These are phyloP conservation scores for Filobasidium wieringae DNA, from an alignment of 768 basidiomycete genomes.

Conservation along the genomic window DNA sequence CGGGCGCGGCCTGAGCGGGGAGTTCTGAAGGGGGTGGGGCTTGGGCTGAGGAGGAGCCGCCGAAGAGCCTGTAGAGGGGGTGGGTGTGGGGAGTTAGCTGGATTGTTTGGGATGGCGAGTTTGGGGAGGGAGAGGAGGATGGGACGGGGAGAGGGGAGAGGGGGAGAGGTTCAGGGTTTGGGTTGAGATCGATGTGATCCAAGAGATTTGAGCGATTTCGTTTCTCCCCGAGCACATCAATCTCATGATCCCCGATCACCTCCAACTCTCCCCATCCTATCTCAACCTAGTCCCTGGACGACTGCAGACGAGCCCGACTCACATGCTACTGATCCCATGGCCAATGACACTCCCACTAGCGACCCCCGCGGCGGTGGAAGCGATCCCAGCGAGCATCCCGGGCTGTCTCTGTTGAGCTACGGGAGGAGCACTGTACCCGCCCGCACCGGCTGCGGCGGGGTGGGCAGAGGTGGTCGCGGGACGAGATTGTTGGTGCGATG, in stretches of 20 bases:
- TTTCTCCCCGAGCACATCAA: too few species aligned
- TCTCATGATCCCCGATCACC: too few species aligned
- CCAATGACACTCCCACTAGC: constrained; percentile 36
- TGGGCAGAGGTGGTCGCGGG: constrained; percentile 21
- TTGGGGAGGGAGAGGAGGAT: not conserved
- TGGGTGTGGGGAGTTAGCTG: too few species aligned
- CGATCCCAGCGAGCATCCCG: constrained; percentile 34
- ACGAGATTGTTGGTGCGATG: constrained; percentile 15
- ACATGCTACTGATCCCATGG: constrained; percentile 37
- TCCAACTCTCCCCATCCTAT: too few species aligned
- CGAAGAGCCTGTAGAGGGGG: constrained; percentile 29
- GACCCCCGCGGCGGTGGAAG: constrained; percentile 38
- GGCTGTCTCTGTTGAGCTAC: constrained; percentile 26
- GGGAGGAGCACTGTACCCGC: constrained; percentile 13
- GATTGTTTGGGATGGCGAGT: not conserved
- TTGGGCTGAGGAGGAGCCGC: constrained; percentile 19
- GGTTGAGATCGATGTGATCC: too few species aligned
- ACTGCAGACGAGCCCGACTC: not conserved
- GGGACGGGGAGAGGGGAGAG: too few species aligned
- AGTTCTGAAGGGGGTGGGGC: constrained; percentile 19
- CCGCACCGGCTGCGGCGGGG: constrained; percentile 14
- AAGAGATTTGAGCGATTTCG: too few species aligned
- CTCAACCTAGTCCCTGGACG: too few species aligned
- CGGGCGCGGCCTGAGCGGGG: constrained; percentile 20
- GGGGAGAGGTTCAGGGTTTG: too few species aligned